A percentile compares a stretch with the other conserved stretches of the same genome.
These are phyloP conservation scores for Talaromyces albobiverticillius DNA, from an alignment of 2,329 filamentous ascomycete species.

Conservation along the genomic window DNA sequence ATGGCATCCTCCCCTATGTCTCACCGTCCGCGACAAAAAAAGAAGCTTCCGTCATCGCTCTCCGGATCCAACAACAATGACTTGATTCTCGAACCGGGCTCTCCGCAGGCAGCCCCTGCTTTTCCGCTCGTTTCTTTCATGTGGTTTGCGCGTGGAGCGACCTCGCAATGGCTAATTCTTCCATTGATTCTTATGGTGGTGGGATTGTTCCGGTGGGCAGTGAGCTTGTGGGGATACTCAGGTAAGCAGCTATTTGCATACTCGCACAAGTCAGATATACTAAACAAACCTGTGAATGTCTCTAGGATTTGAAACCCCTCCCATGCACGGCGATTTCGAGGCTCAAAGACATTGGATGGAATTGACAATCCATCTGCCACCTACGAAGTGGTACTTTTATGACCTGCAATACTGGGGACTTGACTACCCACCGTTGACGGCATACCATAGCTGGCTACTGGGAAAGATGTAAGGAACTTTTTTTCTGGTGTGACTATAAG, in stretches of 20 bases:
- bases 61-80: conserved; percentile 41
- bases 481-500: background rate
- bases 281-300: conserved; percentile 10
- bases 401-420: conserved; percentile 97
- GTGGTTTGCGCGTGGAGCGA: conserved; percentile 77
- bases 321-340: conserved; percentile 96
- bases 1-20: conserved; percentile 27
- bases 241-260: conserved; percentile 50
- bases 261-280: background rate
- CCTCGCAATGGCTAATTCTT: conserved; percentile 89
- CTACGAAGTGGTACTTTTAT: conserved; percentile 97
- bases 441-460: conserved; percentile 96
- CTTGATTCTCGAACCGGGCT: conserved; percentile 42
- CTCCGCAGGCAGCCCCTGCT: conserved; percentile 58
- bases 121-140: conserved; percentile 94
- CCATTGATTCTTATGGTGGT: conserved; percentile 83
- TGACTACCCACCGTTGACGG: conserved; percentile 95
- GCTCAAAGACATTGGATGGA: conserved; percentile 99
- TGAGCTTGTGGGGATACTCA: conserved; percentile 92
- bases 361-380: conserved; percentile 79
- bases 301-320: conserved; percentile 72
- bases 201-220: conserved; percentile 91
- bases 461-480: conserved; percentile 66
- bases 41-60: conserved; percentile 31
- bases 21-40: conserved; percentile 47